Evolutionary conservation across 2,329 filamentous ascomycete species (phyloP).

Genomic region (Botrytis hyacinthi): DNA sequence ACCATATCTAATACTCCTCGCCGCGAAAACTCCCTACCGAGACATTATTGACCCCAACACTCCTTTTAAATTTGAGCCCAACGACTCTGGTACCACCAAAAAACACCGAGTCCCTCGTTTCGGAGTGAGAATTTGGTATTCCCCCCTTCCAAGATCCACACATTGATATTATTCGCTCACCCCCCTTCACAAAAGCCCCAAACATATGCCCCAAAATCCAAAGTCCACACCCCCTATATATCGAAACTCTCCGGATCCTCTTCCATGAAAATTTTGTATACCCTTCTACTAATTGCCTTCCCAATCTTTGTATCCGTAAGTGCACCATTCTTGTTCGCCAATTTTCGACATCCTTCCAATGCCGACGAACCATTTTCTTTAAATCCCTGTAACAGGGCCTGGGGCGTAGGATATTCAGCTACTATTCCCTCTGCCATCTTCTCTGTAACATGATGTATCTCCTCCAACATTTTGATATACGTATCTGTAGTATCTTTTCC

Average conservation of each 20-base stretch:
- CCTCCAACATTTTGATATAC: slow-evolving; percentile 73
- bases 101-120: background rate
- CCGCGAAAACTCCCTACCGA: background rate
- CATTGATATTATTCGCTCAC: slow-evolving; percentile 38
- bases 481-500: slow-evolving; percentile 66
- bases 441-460: slow-evolving; percentile 68
- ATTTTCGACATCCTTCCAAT: slow-evolving; percentile 60
- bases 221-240: slow-evolving; percentile 21
- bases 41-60: background rate
- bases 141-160: background rate
- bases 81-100: background rate
- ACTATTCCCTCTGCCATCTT: slow-evolving; percentile 70
- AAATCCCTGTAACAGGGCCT: slow-evolving; percentile 58
- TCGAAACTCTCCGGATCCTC: slow-evolving; percentile 43
- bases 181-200: background rate
- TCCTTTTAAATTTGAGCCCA: background rate
- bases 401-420: slow-evolving; percentile 57
- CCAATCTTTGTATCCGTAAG: slow-evolving; percentile 55
- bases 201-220: background rate
- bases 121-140: background rate
- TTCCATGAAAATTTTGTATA: slow-evolving; percentile 60
- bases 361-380: slow-evolving; percentile 55
- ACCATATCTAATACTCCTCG: background rate
- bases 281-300: slow-evolving; percentile 55
- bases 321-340: slow-evolving; percentile 56